Base-by-base conservation (phyloP, 768 basidiomycete genomes). In the Ephemerocybe angulata region DNA sequence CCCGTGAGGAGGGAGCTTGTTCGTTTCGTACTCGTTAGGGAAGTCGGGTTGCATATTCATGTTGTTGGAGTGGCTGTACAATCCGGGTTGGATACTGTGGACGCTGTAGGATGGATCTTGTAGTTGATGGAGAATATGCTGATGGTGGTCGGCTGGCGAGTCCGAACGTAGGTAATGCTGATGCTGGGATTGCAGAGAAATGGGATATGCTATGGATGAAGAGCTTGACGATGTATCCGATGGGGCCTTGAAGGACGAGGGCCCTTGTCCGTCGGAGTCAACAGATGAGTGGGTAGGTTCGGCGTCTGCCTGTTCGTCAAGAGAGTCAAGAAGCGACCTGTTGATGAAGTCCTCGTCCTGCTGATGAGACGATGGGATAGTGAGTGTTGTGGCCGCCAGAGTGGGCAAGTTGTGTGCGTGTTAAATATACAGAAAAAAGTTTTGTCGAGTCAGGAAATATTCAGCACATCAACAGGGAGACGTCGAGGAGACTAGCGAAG, bases 281-380 rank as follows among this genome's bases (percentile, higher is more conserved):
- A 79, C 72, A 48, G 78, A 73, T 44, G 79, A 75, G 31, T 71
- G 77, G 53, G 77, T 66, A 44, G 86, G 87, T 69, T 90, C 88
- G 53, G 87, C 80, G 80, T 91, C 89, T 49, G 86, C 88, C 71
- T 89, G 85, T 52, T 85, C 87, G 80, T 92, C 84, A 66, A 93
- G 80, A 38, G 85, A 87, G 70, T 88, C 90, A 61, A 92, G 74
- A 55, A 92, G 80, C 52, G 89, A 90, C 68, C 86, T 85, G 76
- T 91, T 92, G 68, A 92, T 90, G 64, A 85, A 85, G 72, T 88
- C 89, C 81, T 92, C 90, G 82, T 85, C 86, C 54, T 71, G 67
- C 58, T 68, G 73, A 63, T 72, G 74, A 63, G 72, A 74, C 61
- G 64, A 67, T 59, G 65, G 63, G 42, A 69, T 70, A 63, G 71